A percentile compares a stretch with the other conserved stretches of the same genome.
Conservation (phyloP, 2,329 filamentous ascomycete genomes). For the Fusarium multiceps region DNA sequence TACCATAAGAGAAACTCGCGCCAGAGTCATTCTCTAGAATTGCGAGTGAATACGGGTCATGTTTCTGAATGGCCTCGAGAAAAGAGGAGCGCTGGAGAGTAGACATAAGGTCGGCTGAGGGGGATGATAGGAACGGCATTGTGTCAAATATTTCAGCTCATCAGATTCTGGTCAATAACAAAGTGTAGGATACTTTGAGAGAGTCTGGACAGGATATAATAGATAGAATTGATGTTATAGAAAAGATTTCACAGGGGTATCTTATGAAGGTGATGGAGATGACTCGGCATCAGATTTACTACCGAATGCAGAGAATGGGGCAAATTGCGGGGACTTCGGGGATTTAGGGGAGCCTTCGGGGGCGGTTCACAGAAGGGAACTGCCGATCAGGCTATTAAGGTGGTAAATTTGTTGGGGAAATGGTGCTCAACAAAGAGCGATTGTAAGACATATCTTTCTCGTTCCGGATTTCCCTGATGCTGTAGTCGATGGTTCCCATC, state of each 20-base stretch:
- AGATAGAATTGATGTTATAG: not conserved
- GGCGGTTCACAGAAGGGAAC: not conserved
- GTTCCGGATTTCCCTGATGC: rapidly evolving
- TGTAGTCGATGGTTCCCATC: rapidly evolving
- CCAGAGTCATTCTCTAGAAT: constrained; percentile 4
- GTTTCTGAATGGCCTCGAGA: constrained; percentile 4
- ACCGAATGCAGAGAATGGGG: not conserved
- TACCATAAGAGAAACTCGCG: not conserved
- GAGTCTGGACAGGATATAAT: too few relatives aligned
- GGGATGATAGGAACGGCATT: not conserved
- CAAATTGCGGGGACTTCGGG: constrained; percentile 1
- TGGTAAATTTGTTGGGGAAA: not conserved
- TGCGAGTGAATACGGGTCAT: not conserved
- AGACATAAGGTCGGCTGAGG: not conserved
- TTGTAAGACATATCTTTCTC: not conserved
- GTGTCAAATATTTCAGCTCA: not conserved
- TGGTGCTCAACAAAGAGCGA: not conserved
- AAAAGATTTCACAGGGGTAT: not conserved
- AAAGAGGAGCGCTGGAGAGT: constrained; percentile 7
- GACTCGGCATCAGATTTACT: constrained; percentile 1
- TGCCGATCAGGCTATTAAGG: not conserved
- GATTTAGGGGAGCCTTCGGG: not conserved
- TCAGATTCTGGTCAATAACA: too few relatives aligned
- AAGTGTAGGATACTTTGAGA: too few relatives aligned
- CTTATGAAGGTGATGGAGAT: not conserved